These are phyloP conservation scores for Hymenoscyphus salicellus DNA, from an alignment of 2,329 filamentous ascomycete genomes.

Conservation along the genomic window DNA sequence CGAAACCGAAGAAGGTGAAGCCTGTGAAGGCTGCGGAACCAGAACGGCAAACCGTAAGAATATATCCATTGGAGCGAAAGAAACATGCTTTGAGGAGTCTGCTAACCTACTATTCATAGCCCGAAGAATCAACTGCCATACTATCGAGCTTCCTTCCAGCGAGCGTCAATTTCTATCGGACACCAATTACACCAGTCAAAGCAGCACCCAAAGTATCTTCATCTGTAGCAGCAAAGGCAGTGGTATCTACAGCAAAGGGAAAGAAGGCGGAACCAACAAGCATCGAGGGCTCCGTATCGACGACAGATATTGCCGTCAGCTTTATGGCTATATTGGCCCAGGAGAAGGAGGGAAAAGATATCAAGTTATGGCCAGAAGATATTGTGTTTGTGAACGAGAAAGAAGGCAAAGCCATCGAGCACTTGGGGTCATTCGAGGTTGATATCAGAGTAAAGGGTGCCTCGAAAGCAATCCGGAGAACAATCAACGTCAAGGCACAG, in stretches of 20 bases:
- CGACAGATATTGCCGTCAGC: conserved; percentile 47
- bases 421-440: conserved; percentile 50
- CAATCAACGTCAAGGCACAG: conserved; percentile 42
- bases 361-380: conserved; percentile 49
- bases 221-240: conserved; percentile 28
- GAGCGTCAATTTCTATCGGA: conserved; percentile 33
- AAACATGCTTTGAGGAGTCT: conserved; percentile 10
- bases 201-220: conserved; percentile 37
- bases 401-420: conserved; percentile 46
- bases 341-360: conserved; percentile 49
- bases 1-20: neutral
- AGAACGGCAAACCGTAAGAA: neutral
- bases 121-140: conserved; percentile 25
- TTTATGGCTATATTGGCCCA: conserved; percentile 48
- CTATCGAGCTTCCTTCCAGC: conserved; percentile 29
- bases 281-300: conserved; percentile 53
- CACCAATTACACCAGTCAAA: conserved; percentile 35
- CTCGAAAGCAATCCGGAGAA: conserved; percentile 41
- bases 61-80: too few species aligned
- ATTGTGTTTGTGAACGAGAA: conserved; percentile 46
- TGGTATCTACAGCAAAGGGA: conserved; percentile 35
- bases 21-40: neutral
- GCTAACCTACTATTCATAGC: conserved; percentile 19
- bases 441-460: conserved; percentile 50
- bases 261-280: conserved; percentile 30